Evolutionary conservation across 495 filamentous ascomycete genomes (phyloP), one percentile per base, ranked within the genome.

Genomic region (Trichoderma asperelloides): DNA sequence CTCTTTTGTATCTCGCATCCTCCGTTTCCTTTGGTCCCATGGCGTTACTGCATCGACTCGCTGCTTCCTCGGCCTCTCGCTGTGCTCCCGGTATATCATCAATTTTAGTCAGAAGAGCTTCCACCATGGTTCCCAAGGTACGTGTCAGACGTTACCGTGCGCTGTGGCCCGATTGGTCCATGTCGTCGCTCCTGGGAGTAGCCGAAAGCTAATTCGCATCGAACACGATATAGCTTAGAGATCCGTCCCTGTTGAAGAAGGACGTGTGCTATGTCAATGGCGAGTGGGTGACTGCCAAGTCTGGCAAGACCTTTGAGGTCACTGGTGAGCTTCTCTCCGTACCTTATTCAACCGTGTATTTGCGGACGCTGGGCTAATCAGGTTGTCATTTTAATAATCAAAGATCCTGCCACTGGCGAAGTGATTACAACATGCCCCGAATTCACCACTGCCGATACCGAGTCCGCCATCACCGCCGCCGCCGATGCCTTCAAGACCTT

Each of bases 371-470:
- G 2, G n/a, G 27, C 70, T 57, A 33, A 64, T 62, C 30, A 62
- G 21, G 68, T 18, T 30, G 60, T 30, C 62, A 39, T 21, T 23
- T 60, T 28, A 27, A 12, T 28, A 33, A 30, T 49, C n/a, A n/a
- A 11, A 91, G 92, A 96, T 74, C 93, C 93, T 1, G 87, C 91
- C 12, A 91, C 89, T 27, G 90, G 88, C 65, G 85, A 91, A 68
- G 71, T 89, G 27, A 93, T 97, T 71, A 91, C 90, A 68, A 91
- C 85, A 21, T 89, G 88, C 75, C 93, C 93, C 62, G 93, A 97
- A 70, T 92, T 94, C 78, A 81, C 85, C 69, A 80, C 81, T 63
- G 76, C 82, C 64, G 93, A 97, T 75, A 91, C 89, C 40, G 84
- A 91, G 72, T 83, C 78, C 64, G 92, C 93, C 70, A 94, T 96